Conservation (phyloP, 169 alveolate genomes). For the Cryptosporidium muris region DNA sequence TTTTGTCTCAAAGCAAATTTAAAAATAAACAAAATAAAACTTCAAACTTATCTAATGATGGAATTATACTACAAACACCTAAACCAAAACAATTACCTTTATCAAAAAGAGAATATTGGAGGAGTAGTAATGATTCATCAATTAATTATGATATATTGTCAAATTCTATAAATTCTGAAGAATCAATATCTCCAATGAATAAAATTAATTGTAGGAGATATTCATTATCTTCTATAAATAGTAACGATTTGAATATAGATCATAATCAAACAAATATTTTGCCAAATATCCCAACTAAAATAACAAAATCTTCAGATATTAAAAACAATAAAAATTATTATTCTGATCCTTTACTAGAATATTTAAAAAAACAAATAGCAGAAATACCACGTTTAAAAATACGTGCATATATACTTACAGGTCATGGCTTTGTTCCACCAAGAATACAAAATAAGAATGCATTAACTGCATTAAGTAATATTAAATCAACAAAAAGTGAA, state of each 20-base stretch:
- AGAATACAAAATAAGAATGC: conserved; percentile 36
- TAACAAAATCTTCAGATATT: background rate
- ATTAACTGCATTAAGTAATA: conserved; percentile 41
- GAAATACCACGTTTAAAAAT: conserved; percentile 63
- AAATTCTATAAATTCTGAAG: too few relatives aligned
- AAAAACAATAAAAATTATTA: background rate
- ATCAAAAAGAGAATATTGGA: conserved; percentile 47
- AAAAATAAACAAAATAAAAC: conserved; percentile 15
- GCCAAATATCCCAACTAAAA: background rate
- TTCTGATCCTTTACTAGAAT: conserved; percentile 43
- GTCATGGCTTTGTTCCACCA: conserved; percentile 72
- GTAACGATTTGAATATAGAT: background rate
- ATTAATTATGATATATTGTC: background rate
- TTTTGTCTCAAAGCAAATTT: conserved; percentile 23
- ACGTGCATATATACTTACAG: conserved; percentile 63
- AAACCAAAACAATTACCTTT: conserved; percentile 30
- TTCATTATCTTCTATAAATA: conserved; percentile 62
- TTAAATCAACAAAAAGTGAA: conserved; percentile 7
- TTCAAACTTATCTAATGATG: background rate
- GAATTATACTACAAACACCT: conserved; percentile 16
- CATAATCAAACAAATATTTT: conserved; percentile 3
- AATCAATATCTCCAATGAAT: conserved; percentile 48
- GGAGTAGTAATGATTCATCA: background rate
- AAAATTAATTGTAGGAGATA: conserved; percentile 44
- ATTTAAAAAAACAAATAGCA: conserved; percentile 30